phyloP scores from a whole-genome alignment of 257 asterid genomes.

The Apocynum venetum region DNA sequence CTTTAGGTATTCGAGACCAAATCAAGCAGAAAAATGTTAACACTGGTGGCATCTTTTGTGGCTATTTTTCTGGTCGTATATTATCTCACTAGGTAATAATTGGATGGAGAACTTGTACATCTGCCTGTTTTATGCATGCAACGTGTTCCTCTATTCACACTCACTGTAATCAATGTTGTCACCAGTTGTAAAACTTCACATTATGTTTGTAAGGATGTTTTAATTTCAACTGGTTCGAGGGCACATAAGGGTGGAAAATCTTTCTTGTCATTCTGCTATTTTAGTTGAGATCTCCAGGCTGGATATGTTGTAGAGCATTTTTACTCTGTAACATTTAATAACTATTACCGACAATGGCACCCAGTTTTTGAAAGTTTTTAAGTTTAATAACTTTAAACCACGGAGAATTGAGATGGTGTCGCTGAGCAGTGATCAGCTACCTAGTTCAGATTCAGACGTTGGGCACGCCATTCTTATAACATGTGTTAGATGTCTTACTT shows the following conservation, averaged over 20 bases:
- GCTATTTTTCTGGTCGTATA: slow-evolving; percentile 72
- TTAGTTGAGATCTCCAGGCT: too few relatives aligned
- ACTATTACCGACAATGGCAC: too few relatives aligned
- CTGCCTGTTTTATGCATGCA: not conserved
- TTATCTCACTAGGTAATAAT: slow-evolving; percentile 65
- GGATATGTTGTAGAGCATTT: too few relatives aligned
- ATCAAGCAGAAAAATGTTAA: slow-evolving; percentile 76
- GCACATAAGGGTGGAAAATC: not conserved
- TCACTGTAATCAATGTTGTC: not conserved
- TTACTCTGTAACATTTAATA: too few relatives aligned
- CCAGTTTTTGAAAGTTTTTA: too few relatives aligned
- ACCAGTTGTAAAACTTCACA: not conserved
- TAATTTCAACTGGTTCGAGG: not conserved
- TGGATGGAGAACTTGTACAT: slow-evolving; percentile 1
- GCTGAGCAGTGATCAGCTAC: too few relatives aligned
- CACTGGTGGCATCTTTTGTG: slow-evolving; percentile 86
- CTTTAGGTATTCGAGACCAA: slow-evolving; percentile 88
- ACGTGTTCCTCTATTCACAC: not conserved
- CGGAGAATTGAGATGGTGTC: too few relatives aligned
- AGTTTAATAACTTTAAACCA: too few relatives aligned
- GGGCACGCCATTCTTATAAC: too few relatives aligned
- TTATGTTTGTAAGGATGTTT: not conserved
- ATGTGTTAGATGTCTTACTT: too few relatives aligned
- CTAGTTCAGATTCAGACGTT: too few relatives aligned
- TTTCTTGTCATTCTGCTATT: too few relatives aligned